phyloP scores from a whole-genome alignment of 352 stramenopile species.

The Globisporangium rhizosaccharum region DNA sequence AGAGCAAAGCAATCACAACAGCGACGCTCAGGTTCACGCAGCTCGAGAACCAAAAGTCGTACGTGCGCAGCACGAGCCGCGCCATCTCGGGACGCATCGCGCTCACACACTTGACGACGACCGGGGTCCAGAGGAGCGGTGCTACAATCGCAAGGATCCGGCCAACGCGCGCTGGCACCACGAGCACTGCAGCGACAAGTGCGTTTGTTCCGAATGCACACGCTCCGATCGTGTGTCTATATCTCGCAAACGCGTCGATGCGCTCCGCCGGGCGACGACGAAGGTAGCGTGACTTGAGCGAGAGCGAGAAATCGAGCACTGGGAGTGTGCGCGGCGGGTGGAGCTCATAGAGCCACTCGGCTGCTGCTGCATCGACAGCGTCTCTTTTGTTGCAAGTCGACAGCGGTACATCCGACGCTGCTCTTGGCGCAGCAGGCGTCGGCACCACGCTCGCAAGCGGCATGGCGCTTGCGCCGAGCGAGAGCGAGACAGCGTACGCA shows the following conservation, averaged over 20 bases:
- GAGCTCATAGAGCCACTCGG: constrained; percentile 3
- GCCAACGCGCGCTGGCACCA: not conserved
- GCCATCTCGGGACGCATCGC: constrained; percentile 1
- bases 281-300: constrained; percentile 6
- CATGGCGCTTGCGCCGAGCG: too few relatives aligned
- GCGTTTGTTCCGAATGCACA: not conserved
- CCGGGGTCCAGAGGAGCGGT: not conserved
- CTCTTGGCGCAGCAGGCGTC: too few relatives aligned
- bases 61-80: not conserved
- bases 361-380: too few relatives aligned
- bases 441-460: too few relatives aligned
- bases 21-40: constrained; percentile 1
- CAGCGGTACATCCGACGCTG: too few relatives aligned
- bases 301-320: constrained; percentile 3
- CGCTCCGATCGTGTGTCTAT: not conserved
- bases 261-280: not conserved
- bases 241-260: not conserved
- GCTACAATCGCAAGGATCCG: not conserved
- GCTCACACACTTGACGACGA: not conserved
- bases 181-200: not conserved
- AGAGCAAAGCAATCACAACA: not conserved
- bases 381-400: too few relatives aligned
- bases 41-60: constrained; percentile 8
- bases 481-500: too few relatives aligned
- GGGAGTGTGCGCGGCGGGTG: not conserved